These are phyloP conservation scores for Scolecobasidium constrictum DNA, from an alignment of 2,329 filamentous ascomycete genomes.

Conservation along the genomic window DNA sequence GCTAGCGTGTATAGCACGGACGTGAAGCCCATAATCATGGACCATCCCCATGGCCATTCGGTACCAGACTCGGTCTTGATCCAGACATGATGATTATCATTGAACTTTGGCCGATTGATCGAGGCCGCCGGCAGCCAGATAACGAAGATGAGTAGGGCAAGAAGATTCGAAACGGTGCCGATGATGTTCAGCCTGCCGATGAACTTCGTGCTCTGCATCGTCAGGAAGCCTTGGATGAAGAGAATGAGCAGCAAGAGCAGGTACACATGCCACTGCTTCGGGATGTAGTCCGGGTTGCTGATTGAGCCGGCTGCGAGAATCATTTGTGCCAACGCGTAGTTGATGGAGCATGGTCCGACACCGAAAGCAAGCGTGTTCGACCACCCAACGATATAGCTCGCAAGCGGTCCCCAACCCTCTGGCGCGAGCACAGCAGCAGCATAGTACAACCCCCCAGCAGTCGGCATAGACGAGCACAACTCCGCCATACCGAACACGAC, in stretches of 20 bases:
- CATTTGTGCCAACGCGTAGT: constrained; percentile 43
- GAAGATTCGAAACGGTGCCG: constrained; percentile 47
- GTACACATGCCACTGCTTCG: constrained; percentile 24
- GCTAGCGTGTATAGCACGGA: constrained; percentile 51
- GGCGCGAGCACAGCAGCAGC: constrained; percentile 45
- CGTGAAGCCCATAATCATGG: constrained; percentile 48
- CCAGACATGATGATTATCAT: constrained; percentile 45
- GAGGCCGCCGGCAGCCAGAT: constrained; percentile 41
- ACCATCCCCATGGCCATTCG: constrained; percentile 47
- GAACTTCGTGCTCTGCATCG: constrained; percentile 46
- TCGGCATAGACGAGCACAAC: constrained; percentile 47
- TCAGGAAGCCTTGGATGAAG: constrained; percentile 25
- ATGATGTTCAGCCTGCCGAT: constrained; percentile 47
- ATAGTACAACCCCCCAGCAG: constrained; percentile 44
- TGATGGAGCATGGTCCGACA: constrained; percentile 21
- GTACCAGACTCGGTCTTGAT: constrained; percentile 40
- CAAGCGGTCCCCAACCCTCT: constrained; percentile 46
- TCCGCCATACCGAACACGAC: constrained; percentile 44
- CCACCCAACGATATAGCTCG: constrained; percentile 38
- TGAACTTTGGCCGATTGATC: constrained; percentile 30
- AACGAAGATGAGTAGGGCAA: constrained; percentile 38
- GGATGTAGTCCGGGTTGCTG: constrained; percentile 20
- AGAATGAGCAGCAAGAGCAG: constrained; percentile 21
- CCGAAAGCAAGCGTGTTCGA: constrained; percentile 21
- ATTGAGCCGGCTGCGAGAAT: constrained; percentile 32